These are phyloP conservation scores for Suillus occidentalis DNA, from an alignment of 768 basidiomycete genomes.

Conservation along the genomic window DNA sequence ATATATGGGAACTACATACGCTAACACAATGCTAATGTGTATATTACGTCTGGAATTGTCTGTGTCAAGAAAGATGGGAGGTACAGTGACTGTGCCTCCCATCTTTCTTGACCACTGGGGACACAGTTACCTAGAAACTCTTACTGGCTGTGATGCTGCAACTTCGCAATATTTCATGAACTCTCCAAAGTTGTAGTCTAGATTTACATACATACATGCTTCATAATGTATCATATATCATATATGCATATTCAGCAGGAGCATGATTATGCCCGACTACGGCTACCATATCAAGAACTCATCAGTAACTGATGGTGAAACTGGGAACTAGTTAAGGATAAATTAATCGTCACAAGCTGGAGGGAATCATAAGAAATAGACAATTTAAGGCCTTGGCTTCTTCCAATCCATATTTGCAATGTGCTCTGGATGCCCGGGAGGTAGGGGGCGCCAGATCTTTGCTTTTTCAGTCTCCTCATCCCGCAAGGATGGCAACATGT, in stretches of 20 bases:
- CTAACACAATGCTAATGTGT: too few species aligned
- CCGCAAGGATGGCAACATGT: not conserved
- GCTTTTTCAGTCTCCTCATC: not conserved
- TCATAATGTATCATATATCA: too few species aligned
- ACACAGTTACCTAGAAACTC: too few species aligned
- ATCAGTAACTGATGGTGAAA: too few species aligned
- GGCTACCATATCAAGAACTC: too few species aligned
- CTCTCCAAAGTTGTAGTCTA: too few species aligned
- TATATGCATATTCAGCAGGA: too few species aligned
- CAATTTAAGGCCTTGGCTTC: not conserved
- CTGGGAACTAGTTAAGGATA: not conserved
- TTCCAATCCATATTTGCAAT: not conserved
- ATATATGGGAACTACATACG: not conserved
- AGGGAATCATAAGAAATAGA: not conserved
- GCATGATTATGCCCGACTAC: too few species aligned
- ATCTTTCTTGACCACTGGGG: too few species aligned
- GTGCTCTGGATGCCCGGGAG: not conserved
- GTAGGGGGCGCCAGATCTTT: not conserved
- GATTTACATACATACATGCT: too few species aligned
- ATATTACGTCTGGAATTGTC: not conserved
- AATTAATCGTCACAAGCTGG: not conserved
- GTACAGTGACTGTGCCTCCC: not conserved
- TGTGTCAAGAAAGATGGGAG: not conserved
- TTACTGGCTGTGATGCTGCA: too few species aligned
- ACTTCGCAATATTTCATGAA: too few species aligned